Evolutionary conservation across 176 grass and related monocot genomes (phyloP), one percentile per base, ranked within the genome.

Genomic region (Hsuehochloa calcarea): DNA sequence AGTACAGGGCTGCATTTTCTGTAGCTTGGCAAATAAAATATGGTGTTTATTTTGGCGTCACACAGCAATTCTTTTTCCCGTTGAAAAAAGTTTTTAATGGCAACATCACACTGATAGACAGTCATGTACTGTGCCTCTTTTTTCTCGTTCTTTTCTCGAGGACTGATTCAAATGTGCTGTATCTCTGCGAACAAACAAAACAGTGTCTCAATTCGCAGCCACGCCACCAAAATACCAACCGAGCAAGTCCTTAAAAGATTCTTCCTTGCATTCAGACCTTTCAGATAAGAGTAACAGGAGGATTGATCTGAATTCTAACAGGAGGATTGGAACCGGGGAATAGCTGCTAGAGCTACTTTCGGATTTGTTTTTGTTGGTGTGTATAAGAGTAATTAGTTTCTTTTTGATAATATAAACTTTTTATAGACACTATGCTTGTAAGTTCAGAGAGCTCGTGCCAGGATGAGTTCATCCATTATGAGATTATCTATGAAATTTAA

Each of bases 131-230:
- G 27, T 12, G 22, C 8, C 4, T 54, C 3, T 47, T 26, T 72
- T 71, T 11, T 51, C 46, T 44, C 56, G 23, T 63, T 6, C 50
- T 72, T 37, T 23, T 19, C 54, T 31, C 16, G 29, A 40, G 15
- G 82, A 80, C 85, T 29, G 11, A 12, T 86, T 86, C 76, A 85
- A 68, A 74, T 16, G 27, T 11, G 20, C 52, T 20, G 63, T 62
- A 14, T 26, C 20, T 4, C 39, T 26, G 2, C 74, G 60, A 20
- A 26, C 35, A 17, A 68, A 66, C 45, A 40, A 67, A 54, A 55
- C n/a, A 31, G 34, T 8, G 22, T 22, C 54, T 29, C 31, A 27
- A 54, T 54, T 65, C 50, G 22, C n/a, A 52, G 15, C 11, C 8
- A 39, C 12, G 10, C 65, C 26, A 25, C 23, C 2, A 46, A 65